A percentile compares a stretch with the other conserved stretches of the same genome.
These are phyloP conservation scores for Erythrophleum ivorense DNA, from an alignment of 331 rosid genomes.

Conservation along the genomic window DNA sequence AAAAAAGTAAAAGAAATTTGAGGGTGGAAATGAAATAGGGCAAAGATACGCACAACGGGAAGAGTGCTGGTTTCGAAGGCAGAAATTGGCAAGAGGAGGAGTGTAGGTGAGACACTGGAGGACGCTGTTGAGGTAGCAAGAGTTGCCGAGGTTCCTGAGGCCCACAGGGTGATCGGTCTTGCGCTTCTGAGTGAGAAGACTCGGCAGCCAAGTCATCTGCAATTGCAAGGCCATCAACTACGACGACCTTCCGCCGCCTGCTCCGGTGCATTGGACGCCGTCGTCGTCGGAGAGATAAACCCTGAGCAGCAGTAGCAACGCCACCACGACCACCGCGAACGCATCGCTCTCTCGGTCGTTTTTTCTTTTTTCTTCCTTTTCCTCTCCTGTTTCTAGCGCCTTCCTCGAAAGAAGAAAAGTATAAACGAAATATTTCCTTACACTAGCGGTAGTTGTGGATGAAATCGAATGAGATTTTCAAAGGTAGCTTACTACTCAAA, in stretches of 20 bases:
- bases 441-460: not conserved
- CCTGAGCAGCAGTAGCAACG: slow-evolving; percentile 35
- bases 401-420: not conserved
- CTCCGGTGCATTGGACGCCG: slow-evolving; percentile 67
- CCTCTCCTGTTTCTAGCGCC: not conserved
- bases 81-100: slow-evolving; percentile 99
- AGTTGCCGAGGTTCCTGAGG: slow-evolving; percentile 91
- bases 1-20: not conserved
- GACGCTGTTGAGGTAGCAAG: slow-evolving; percentile 98
- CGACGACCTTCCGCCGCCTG: slow-evolving; percentile 49
- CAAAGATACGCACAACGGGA: slow-evolving; percentile 56
- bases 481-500: not conserved
- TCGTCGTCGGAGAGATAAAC: slow-evolving; percentile 45
- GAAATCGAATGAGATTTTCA: not conserved
- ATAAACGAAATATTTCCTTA: not conserved
- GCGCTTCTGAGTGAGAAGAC: slow-evolving; percentile 81
- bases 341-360: slow-evolving; percentile 57
- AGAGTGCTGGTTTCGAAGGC: slow-evolving; percentile 83
- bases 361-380: not conserved
- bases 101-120: slow-evolving; percentile 99
- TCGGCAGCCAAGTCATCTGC: slow-evolving; percentile 99
- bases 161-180: slow-evolving; percentile 85
- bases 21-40: not conserved
- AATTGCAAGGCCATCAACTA: slow-evolving; percentile 91
- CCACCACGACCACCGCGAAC: slow-evolving; percentile 71